phyloP scores from a whole-genome alignment of 169 alveolate species.

The Theileria orientalis region DNA sequence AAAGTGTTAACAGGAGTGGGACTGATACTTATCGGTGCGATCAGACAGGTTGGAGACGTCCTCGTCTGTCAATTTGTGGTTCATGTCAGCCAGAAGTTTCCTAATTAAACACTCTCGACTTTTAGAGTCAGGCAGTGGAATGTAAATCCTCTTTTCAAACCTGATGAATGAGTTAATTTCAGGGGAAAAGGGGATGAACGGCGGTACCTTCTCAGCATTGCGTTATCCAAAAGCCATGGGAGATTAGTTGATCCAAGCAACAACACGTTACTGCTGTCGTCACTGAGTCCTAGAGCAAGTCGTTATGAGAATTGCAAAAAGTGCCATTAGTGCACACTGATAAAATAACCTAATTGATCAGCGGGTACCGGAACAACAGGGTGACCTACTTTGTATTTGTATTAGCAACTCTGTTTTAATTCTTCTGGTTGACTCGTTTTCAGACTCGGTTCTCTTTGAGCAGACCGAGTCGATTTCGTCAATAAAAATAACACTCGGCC shows the following conservation, averaged over 20 bases:
- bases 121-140: conserved; percentile 95
- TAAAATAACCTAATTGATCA: no score
- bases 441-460: conserved; percentile 92
- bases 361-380: no score
- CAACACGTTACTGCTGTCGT: conserved; percentile 59
- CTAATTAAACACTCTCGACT: conserved; percentile 87
- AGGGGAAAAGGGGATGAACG: no score
- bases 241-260: conserved; percentile 78
- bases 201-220: conserved; percentile 94
- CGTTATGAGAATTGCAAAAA: background rate
- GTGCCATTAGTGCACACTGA: background rate
- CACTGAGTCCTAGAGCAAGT: conserved; percentile 13
- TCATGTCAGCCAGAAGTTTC: conserved; percentile 65
- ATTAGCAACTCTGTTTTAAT: conserved; percentile 99
- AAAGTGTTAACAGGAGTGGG: background rate
- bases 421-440: conserved; percentile 96
- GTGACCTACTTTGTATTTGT: conserved; percentile 94
- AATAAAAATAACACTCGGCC: conserved; percentile 96
- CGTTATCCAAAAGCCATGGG: conserved; percentile 99
- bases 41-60: conserved; percentile 72
- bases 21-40: conserved; percentile 64
- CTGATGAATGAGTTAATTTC: conserved; percentile 1
- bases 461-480: conserved; percentile 98
- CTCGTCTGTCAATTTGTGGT: conserved; percentile 74
- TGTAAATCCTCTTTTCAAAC: conserved; percentile 95